Evolutionary conservation across 2,329 filamentous ascomycete species (phyloP).

Genomic region (Nectriaceae sp.): DNA sequence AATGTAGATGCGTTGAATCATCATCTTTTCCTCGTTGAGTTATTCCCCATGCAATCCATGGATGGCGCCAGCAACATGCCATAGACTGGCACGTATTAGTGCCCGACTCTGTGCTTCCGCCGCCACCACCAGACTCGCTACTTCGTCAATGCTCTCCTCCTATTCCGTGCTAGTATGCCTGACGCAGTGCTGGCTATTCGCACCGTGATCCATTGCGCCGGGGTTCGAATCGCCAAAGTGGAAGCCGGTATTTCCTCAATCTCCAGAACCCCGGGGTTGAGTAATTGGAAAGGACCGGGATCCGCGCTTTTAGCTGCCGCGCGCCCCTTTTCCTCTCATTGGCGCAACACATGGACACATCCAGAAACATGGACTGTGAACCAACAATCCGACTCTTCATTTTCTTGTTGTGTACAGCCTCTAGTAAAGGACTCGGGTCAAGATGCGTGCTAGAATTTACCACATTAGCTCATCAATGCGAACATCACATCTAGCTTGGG

Average conservation of each 20-base stretch:
- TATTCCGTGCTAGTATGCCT: no score
- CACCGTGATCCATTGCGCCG: neutral
- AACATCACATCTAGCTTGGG: neutral
- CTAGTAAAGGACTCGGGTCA: conserved; percentile 52
- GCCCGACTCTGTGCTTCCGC: no score
- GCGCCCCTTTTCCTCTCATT: neutral
- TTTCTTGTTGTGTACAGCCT: conserved; percentile 1
- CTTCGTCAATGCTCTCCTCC: neutral
- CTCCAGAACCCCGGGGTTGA: neutral
- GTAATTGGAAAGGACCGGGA: neutral
- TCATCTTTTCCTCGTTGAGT: neutral
- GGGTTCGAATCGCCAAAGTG: neutral
- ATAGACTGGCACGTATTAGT: neutral
- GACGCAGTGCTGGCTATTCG: neutral
- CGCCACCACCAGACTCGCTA: neutral
- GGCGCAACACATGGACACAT: neutral
- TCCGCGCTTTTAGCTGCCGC: neutral
- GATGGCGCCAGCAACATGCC: neutral
- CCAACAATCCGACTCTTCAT: no score
- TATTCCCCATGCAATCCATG: neutral
- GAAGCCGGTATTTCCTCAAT: neutral
- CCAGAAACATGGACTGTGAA: neutral
- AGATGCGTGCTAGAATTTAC: conserved; percentile 42
- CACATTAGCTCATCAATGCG: conserved; percentile 5
- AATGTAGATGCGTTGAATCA: neutral